A percentile compares a stretch with the other conserved stretches of the same genome.
These are phyloP conservation scores for Quercus bicolor DNA, from an alignment of 306 rosid species.

Conservation along the genomic window DNA sequence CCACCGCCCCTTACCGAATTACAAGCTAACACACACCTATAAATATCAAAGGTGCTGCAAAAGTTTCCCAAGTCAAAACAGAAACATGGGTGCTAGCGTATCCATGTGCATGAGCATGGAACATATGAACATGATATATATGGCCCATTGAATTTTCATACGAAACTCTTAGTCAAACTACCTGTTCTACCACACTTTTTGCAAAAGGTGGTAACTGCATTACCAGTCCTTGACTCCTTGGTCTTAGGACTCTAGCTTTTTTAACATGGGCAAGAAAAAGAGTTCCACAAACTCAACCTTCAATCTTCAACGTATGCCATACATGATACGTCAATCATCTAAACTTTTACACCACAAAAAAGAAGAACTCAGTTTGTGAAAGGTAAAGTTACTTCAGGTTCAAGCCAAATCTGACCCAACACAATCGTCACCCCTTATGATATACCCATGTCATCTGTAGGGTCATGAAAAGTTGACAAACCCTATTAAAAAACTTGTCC, in stretches of 20 bases:
- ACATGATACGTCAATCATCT: background rate
- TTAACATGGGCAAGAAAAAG: background rate
- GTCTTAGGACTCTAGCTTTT: background rate
- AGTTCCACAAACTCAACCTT: background rate
- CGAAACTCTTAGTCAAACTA: background rate
- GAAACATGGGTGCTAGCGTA: conserved; percentile 14
- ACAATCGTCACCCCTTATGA: no score
- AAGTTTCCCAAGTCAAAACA: conserved; percentile 40
- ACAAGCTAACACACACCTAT: conserved; percentile 57
- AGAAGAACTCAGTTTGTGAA: no score
- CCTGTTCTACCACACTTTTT: no score
- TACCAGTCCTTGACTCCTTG: background rate
- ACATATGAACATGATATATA: background rate
- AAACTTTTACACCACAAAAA: no score
- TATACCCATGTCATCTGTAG: no score
- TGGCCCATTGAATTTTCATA: background rate
- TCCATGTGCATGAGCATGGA: conserved; percentile 6
- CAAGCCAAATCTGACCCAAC: no score
- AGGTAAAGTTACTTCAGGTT: no score
- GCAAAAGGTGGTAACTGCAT: background rate
- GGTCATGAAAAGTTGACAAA: no score
- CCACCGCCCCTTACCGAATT: conserved; percentile 52
- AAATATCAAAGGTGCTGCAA: background rate
- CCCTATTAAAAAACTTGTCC: no score
- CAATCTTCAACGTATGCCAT: background rate